Evolutionary conservation across 768 basidiomycete genomes (phyloP), one percentile per base, ranked within the genome.

Genomic region (Termitomyces bulborhizus): DNA sequence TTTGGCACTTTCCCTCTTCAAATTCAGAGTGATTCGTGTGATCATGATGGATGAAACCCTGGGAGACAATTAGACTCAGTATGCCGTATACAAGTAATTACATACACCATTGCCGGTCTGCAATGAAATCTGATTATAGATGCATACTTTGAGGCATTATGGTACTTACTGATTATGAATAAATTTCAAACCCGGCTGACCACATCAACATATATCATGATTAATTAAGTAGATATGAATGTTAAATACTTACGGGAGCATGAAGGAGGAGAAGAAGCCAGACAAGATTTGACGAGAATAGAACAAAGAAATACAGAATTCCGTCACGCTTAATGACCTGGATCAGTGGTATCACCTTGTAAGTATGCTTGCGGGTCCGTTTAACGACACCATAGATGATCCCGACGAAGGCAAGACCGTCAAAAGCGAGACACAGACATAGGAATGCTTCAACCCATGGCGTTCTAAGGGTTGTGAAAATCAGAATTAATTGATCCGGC

Each of bases 1-100:
- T n/a, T 39, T 59, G 26, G 32, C 24, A 16, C 51, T 57, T 45
- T 51, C 60, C 32, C 18, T 51, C 39, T 61, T 61, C 24, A 63
- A 40, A 21, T 63, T 63, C 27, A 63, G 51, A 1, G 62, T 63
- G 8, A 63, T 61, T 1, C 60, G 46, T 36, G 59, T 63, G 31
- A 61, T 59, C 62, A 63, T 61, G 45, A 63, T 61, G 3, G 60
- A 43, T 8, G 62, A 63, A 21, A 59, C 54, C 6, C 62, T 63
- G 32, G 0, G 3, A 29, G 9, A 15, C 15, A 15, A 36, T 36
- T 15, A 36, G 34, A 31, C 16, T 29, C 16, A 16, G n/a, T 1
- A 31, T 12, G 21, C 26, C 16, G 21, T n/a, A 46, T 7, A 6
- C 26, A 3, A n/a, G 7, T 1, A 26, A 37, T 24, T 18, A 32